Evolutionary conservation across 2,329 filamentous ascomycete species (phyloP).

Genomic region (Colletotrichum sp.): DNA sequence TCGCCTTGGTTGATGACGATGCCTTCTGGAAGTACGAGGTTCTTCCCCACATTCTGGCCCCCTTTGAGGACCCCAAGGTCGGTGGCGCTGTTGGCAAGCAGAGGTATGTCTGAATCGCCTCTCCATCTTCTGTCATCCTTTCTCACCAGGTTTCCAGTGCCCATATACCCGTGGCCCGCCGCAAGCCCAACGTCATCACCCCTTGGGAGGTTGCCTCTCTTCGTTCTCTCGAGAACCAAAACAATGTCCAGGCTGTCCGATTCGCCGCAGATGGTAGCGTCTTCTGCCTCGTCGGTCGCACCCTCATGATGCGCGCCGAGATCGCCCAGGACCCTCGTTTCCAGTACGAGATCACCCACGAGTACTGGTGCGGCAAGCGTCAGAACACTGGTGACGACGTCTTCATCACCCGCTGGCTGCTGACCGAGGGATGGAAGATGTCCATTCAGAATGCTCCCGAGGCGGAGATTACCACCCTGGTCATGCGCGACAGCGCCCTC

Average conservation of each 20-base stretch:
- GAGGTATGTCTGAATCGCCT: background rate
- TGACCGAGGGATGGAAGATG: conserved; percentile 29
- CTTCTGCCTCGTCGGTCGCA: conserved; percentile 32
- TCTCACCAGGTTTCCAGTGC: conserved; percentile 11
- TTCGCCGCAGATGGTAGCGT: conserved; percentile 26
- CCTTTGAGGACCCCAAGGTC: conserved; percentile 27
- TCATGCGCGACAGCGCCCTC: conserved; percentile 23
- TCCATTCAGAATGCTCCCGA: conserved; percentile 28
- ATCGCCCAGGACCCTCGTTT: conserved; percentile 27
- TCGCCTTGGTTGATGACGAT: conserved; percentile 34
- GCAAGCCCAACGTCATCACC: conserved; percentile 25
- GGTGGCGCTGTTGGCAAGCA: conserved; percentile 28
- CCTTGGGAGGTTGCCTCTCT: conserved; percentile 32
- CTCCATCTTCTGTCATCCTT: background rate
- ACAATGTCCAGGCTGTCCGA: conserved; percentile 22
- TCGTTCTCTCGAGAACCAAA: conserved; percentile 25
- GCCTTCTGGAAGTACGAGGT: conserved; percentile 22
- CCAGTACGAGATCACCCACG: conserved; percentile 23
- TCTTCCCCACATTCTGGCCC: conserved; percentile 27
- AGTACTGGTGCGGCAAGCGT: conserved; percentile 24
- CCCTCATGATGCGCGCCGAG: conserved; percentile 29
- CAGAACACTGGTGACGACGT: conserved; percentile 30
- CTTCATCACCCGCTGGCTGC: conserved; percentile 31
- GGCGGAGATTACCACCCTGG: conserved; percentile 25
- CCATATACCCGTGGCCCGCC: conserved; percentile 22